Evolutionary conservation across 139 green algal genomes (phyloP), one percentile per base, ranked within the genome.

Genomic region (Limnomonas spitsbergensis): DNA sequence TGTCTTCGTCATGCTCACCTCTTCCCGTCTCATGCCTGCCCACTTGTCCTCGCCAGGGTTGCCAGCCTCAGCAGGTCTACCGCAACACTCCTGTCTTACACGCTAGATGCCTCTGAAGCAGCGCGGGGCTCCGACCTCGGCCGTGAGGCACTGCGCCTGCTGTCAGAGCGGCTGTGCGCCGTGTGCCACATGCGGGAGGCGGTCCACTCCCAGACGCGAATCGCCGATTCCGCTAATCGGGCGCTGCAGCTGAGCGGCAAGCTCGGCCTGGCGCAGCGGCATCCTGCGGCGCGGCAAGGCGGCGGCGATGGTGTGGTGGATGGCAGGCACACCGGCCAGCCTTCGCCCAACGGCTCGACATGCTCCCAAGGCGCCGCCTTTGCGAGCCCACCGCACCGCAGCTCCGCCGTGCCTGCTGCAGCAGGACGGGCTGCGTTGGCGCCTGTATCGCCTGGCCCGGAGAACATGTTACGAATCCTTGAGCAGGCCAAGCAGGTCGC

Each of bases 401-500:
- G 31, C 73, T 6, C 6, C 69, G 47, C 47, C 14, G 47, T 61
- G 14, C 47, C 14, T 20, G 14, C 14, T 61, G 14, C 47, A 29
- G 47, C 47, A 61, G 47, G 47, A 61, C 14, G 14, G 14, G 47
- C 14, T 14, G 20, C 14, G 14, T 14, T 61, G 47, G 20, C 9
- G 40, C 66, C 26, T 6, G 4, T 29, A 29, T 4, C 7, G 69
- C 9, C 9, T 29, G 26, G 47, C 47, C 6, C 26, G 20, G 80
- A 78, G 2, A 73, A 40, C 40, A 40, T 81, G 27, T 9, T 4
- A 36, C 73, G 78, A 34, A 42, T 85, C 9, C 0, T 85, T 1
- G 31, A 31, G 7, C 66, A 66, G 31, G 81, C 81, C 0, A 31
- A n/a, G 2, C 37, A 47, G 3, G 72, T 76, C 4, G 4, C 37